Evolutionary conservation across 176 grass and related monocot species (phyloP).

Genomic region (Urochloa ruziziensis): DNA sequence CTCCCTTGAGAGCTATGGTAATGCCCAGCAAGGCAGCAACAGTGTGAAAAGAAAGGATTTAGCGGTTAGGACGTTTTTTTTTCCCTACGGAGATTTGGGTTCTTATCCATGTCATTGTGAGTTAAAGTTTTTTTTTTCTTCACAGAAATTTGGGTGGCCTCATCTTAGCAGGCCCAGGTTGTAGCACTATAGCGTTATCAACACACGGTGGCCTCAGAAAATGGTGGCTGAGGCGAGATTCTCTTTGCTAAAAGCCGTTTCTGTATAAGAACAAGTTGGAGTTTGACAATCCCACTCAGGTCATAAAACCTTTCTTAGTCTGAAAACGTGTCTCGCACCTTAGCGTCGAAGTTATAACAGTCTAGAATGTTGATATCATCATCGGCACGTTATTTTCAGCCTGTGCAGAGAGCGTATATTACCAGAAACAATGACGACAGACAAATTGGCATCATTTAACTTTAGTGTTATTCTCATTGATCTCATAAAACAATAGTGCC

Average conservation of each 20-base stretch:
- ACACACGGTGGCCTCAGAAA: neutral
- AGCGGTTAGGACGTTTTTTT: neutral
- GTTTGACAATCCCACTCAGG: neutral
- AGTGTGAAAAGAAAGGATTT: neutral
- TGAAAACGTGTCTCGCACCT: neutral
- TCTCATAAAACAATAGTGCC: neutral
- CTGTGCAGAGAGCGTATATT: too few species aligned
- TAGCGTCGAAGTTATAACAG: neutral
- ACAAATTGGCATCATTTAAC: neutral
- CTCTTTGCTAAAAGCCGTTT: neutral
- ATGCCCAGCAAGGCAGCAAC: neutral
- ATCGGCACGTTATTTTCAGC: neutral
- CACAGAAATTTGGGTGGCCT: neutral
- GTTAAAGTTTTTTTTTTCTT: neutral
- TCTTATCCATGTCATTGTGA: neutral
- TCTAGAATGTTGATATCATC: neutral
- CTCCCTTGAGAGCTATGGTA: neutral
- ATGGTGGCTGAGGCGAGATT: neutral
- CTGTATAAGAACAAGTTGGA: neutral
- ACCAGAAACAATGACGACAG: too few species aligned
- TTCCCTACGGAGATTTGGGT: neutral
- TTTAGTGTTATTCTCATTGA: neutral
- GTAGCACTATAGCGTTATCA: too few species aligned
- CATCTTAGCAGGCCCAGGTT: too few species aligned
- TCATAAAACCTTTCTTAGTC: neutral